Base-by-base conservation (phyloP, 306 rosid genomes). In the Parietaria judaica region DNA sequence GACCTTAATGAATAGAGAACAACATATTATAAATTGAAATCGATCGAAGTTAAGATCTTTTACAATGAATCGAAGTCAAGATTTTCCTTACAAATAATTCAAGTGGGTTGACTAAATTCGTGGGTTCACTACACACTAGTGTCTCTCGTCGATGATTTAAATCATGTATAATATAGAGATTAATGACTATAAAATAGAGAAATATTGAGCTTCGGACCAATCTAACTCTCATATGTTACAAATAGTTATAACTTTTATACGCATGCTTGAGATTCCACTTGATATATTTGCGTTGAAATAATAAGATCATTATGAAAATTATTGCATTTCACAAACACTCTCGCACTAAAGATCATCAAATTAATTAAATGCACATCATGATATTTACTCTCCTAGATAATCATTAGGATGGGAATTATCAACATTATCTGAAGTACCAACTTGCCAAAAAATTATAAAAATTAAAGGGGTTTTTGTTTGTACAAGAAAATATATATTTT, bases 381-480 rank as follows among this genome's bases (percentile, higher is more conserved):
- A 11, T 10, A 14, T 64, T 63, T 75, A 64, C 68, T 35, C 46
- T 41, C 35, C 54, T 37, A 6, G 56, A 70, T 55, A 70, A 75
- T 70, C 68, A 76, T 64, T 64, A 64, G 59, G 61, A 68, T 14
- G 47, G 52, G 23, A 54, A 46, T 63, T 53, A 58, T 57, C 11
- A 63, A 76, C 57, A 59, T 72, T 76, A 76, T 76, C 81, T 48
- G 8, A 45, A n/a, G 71, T 54, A 54, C 71, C 77, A 52, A 68
- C 65, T 76, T 76, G 81, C 45, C n/a, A 49, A n/a, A 37, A 4
- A 12, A 56, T 51, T 70, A 34, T 62, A 36, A 8, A 54, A 38
- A 31, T 34, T 55, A 16, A 50, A 50, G 12, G 39, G 53, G 3
- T 10, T 36, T 36, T 64, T 64, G 45, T 41, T 5, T 64, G 51